phyloP scores from a whole-genome alignment of 257 asterid species.

The Ilex asprella region DNA sequence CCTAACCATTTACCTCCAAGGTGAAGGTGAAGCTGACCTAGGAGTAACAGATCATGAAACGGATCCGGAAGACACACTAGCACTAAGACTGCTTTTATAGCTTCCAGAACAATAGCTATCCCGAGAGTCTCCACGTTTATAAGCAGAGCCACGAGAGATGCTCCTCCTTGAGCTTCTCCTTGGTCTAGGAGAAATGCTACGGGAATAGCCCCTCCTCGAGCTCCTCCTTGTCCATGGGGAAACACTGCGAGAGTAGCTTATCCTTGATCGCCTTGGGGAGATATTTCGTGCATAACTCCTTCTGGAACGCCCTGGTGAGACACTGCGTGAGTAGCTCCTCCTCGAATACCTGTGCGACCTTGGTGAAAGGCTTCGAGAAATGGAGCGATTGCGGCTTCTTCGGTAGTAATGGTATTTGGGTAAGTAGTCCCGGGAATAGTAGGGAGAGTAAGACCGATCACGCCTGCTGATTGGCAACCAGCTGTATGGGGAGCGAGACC shows the following conservation, averaged over 20 bases:
- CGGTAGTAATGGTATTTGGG: slow-evolving; percentile 25
- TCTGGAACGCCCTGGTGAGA: slow-evolving; percentile 28
- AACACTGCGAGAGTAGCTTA: slow-evolving; percentile 41
- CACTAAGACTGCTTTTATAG: slow-evolving; percentile 42
- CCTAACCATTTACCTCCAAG: background rate
- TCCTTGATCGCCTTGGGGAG: slow-evolving; percentile 20
- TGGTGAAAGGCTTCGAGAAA: slow-evolving; percentile 35
- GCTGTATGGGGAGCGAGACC: slow-evolving; percentile 52
- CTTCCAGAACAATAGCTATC: slow-evolving; percentile 43
- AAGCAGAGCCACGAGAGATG: slow-evolving; percentile 4
- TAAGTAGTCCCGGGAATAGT: slow-evolving; percentile 27
- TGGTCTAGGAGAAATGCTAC: slow-evolving; percentile 22
- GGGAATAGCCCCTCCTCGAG: slow-evolving; percentile 15
- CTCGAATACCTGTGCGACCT: slow-evolving; percentile 15
- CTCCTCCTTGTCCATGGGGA: slow-evolving; percentile 29
- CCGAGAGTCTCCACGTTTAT: slow-evolving; percentile 16
- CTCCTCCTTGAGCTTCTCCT: slow-evolving; percentile 23
- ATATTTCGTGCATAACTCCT: slow-evolving; percentile 31
- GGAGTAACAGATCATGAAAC: slow-evolving; percentile 37
- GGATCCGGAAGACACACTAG: slow-evolving; percentile 39
- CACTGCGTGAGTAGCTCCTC: slow-evolving; percentile 38
- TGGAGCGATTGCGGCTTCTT: slow-evolving; percentile 16
- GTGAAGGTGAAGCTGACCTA: background rate
- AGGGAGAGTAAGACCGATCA: slow-evolving; percentile 41
- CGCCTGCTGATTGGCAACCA: slow-evolving; percentile 41